Evolutionary conservation across 495 filamentous ascomycete species (phyloP), one percentile per base, ranked within the genome.

Genomic region (Aspergillus indologenus): DNA sequence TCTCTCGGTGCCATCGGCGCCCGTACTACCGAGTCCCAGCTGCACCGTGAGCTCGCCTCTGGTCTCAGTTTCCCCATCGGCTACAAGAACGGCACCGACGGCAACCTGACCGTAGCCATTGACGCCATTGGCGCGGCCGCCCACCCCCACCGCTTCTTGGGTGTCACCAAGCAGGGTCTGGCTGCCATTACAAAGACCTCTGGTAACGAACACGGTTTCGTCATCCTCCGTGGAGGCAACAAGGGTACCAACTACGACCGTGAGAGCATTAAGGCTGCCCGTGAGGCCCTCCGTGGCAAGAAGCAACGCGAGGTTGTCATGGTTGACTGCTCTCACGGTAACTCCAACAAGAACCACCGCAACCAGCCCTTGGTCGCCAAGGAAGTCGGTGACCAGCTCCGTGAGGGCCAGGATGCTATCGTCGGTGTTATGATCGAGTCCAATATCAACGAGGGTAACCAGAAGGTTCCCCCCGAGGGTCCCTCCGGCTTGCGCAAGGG

Each of bases 81-180:
- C 15, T 98, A 96, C 87, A 98, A 98, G 85, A 98, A 98, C 70
- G 95, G 94, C 48, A 98, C 94, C 29, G 94, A 98, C 68, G 94
- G 94, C n/a, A 90, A 87, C 66, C 75, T 98, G 52, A 85, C 83
- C 21, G 93, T 98, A n/a, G 92, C 93, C 44, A 93, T 98, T 61
- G 94, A 98, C 68, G 94, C 94, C 47, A 95, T 97, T 60, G 92
- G 95, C 56, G 87, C 91, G 8, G 94, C 94, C 2, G 87, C 90
- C 29, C 85, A 92, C 59, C 89, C 89, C 65, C 94, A 98, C 76
- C 91, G 95, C 74, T 98, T 98, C 82, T 91, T 98, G 82, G 93
- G 93, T 72, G 95, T 98, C 45, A 98, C 95, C n/a, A 98, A 98
- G 81, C 91, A 96, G 72, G 94, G 94, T 31, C 80, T 98, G 57